Base-by-base conservation (phyloP, 768 basidiomycete species). In the Fibroporia radiculosa region DNA sequence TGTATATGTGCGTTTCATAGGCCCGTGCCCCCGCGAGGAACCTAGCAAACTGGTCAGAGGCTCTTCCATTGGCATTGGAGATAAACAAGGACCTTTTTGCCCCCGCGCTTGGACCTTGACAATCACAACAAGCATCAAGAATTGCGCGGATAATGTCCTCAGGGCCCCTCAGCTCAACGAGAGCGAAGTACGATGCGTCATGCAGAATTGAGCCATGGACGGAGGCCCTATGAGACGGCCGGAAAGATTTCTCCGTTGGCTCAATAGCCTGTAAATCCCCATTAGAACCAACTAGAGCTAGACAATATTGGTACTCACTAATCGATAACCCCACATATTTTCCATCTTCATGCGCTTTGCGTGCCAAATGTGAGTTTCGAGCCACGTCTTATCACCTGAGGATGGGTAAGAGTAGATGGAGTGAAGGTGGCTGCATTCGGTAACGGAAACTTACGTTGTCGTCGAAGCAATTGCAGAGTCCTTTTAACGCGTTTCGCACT, bases 321-420 rank as follows among this genome's bases (percentile, higher is more conserved):
- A 69, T 53, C 90, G 74, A 60, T 90, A 91, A 0, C 90, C 91
- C 93, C 93, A 98, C 62, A 88, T 72, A 50, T 81, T 82, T 53
- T 82, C 75, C 95, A 98, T 97, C 49, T 84, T 80, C 82, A 95
- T 95, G 5, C 96, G 78, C 64, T 97, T 98, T 1, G 93, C 88
- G 56, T 97, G 95, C 91, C 93, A 98, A 16, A 98, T 65, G 61
- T 99, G 96, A 4, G 93, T 95, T 59, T 95, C 91, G 0, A 99
- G 77, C 95, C 95, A 98, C 11, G 74, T 68, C 62, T 97, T 97
- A 51, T 87, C 74, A 24, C 71, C 93, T 96, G 51, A 2, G 32
- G 39, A 10, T 22, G 28, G 4, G 40, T 18, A n/a, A 31, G 16
- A 29, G 23, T 3, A n/a, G 31, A n/a, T 36, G 25, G n/a, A n/a